These are phyloP conservation scores for Begonia fuchsioides DNA, from an alignment of 306 rosid species.

Conservation along the genomic window DNA sequence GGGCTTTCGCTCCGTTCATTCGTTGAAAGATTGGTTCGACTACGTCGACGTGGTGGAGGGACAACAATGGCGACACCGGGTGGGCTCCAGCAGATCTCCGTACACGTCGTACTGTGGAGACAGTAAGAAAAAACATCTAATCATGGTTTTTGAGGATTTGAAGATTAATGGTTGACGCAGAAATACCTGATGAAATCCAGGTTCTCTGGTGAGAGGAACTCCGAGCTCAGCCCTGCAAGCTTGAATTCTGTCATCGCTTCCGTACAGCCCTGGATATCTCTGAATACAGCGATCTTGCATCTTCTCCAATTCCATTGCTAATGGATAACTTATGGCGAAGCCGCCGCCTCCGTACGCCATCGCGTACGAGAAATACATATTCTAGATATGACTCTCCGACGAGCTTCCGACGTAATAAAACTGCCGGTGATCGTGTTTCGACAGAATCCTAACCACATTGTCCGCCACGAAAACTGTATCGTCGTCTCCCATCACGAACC, in stretches of 20 bases:
- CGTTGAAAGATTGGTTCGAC: constrained; percentile 74
- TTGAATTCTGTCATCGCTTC: constrained; percentile 87
- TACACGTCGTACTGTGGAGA: constrained; percentile 75
- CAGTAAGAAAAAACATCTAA: neutral
- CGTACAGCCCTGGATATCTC: constrained; percentile 67
- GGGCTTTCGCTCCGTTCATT: constrained; percentile 30
- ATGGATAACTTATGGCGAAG: constrained; percentile 80
- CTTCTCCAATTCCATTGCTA: constrained; percentile 60
- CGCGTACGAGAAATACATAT: constrained; percentile 65
- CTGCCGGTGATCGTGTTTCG: constrained; percentile 60
- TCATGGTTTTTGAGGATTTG: neutral
- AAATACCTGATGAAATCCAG: constrained; percentile 86
- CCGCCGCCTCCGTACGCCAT: constrained; percentile 98
- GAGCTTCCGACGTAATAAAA: constrained; percentile 74
- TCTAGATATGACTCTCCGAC: constrained; percentile 83
- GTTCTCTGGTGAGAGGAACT: constrained; percentile 73
- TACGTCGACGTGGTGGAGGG: constrained; percentile 75
- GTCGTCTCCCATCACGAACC: constrained; percentile 95
- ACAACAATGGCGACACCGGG: constrained; percentile 60
- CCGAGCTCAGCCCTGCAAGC: constrained; percentile 96
- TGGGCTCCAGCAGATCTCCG: constrained; percentile 69
- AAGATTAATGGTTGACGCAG: too few species aligned
- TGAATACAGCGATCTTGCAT: constrained; percentile 84
- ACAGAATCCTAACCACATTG: constrained; percentile 47
- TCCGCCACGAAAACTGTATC: constrained; percentile 74